A percentile compares a stretch with the other conserved stretches of the same genome.
phyloP scores from a whole-genome alignment of 805 yeast genomes.

The Wickerhamomyces ciferrii region DNA sequence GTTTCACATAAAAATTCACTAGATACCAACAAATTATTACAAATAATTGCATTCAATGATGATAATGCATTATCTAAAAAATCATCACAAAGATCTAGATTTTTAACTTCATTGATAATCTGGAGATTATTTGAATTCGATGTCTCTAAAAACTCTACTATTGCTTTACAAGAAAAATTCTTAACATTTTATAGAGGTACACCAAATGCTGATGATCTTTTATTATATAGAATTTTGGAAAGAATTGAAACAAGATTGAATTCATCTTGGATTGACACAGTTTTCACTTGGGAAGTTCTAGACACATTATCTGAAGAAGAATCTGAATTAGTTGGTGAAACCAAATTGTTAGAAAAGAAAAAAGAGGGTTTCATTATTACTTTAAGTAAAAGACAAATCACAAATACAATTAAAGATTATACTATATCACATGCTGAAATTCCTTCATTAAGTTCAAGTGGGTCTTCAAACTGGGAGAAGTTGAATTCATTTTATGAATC shows the following conservation, averaged over 20 bases:
- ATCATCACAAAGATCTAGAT: constrained; percentile 25
- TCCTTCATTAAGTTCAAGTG: constrained; percentile 15
- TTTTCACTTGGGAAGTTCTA: constrained; percentile 62
- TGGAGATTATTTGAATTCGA: constrained; percentile 45
- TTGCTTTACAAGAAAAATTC: constrained; percentile 42
- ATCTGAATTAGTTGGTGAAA: constrained; percentile 40
- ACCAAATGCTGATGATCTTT: constrained; percentile 49
- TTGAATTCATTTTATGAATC: constrained; percentile 25
- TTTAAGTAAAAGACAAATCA: constrained; percentile 43
- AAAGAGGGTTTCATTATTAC: constrained; percentile 44
- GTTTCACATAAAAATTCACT: constrained; percentile 30
- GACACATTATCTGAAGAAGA: constrained; percentile 33
- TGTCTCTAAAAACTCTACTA: constrained; percentile 38
- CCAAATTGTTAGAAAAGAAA: constrained; percentile 40
- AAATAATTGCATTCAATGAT: constrained; percentile 55
- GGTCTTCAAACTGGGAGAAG: constrained; percentile 20
- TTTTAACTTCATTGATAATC: constrained; percentile 40
- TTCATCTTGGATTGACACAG: constrained; percentile 60
- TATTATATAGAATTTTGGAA: constrained; percentile 52
- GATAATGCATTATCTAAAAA: constrained; percentile 28
- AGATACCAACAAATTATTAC: constrained; percentile 50
- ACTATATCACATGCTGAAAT: constrained; percentile 21
- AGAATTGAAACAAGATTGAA: constrained; percentile 49
- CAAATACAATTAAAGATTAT: constrained; percentile 39
- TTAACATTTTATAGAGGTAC: constrained; percentile 62